phyloP scores from a whole-genome alignment of 176 grass and related monocot species.

The Zoysia japonica region DNA sequence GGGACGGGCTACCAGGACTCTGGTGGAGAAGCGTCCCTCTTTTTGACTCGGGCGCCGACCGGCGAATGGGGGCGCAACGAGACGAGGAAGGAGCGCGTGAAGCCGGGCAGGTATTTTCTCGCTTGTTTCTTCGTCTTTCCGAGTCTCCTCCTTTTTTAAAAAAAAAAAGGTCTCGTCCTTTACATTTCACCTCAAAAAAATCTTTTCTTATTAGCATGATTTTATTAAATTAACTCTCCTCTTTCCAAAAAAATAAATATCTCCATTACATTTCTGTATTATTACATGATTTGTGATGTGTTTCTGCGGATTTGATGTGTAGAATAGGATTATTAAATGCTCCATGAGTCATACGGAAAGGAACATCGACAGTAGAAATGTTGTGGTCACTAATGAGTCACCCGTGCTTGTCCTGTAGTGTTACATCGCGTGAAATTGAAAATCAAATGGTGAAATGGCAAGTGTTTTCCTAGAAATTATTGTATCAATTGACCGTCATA shows the following conservation, averaged over 20 bases:
- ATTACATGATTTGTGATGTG: neutral
- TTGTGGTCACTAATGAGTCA: neutral
- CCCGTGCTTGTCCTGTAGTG: neutral
- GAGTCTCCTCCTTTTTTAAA: neutral
- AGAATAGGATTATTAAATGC: neutral
- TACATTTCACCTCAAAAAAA: neutral
- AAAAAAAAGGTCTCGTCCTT: too few relatives aligned
- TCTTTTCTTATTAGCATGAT: too few relatives aligned
- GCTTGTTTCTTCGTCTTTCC: neutral
- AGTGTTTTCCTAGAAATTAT: too few relatives aligned
- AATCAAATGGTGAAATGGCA: neutral
- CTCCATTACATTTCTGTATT: neutral
- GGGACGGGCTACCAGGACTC: conserved; percentile 1
- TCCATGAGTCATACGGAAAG: neutral
- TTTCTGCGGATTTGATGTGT: neutral
- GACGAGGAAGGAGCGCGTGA: conserved; percentile 31
- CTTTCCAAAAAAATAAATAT: neutral
- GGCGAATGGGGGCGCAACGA: conserved; percentile 15
- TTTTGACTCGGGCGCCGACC: conserved; percentile 55
- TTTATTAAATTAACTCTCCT: neutral
- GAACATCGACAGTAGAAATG: neutral
- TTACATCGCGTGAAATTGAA: neutral
- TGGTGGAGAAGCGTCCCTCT: conserved; percentile 51
- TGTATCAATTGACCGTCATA: too few relatives aligned
- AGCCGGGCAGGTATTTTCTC: neutral